These are phyloP conservation scores for Ascomycota sp. DNA, from an alignment of 2,329 filamentous ascomycete species.

Conservation along the genomic window DNA sequence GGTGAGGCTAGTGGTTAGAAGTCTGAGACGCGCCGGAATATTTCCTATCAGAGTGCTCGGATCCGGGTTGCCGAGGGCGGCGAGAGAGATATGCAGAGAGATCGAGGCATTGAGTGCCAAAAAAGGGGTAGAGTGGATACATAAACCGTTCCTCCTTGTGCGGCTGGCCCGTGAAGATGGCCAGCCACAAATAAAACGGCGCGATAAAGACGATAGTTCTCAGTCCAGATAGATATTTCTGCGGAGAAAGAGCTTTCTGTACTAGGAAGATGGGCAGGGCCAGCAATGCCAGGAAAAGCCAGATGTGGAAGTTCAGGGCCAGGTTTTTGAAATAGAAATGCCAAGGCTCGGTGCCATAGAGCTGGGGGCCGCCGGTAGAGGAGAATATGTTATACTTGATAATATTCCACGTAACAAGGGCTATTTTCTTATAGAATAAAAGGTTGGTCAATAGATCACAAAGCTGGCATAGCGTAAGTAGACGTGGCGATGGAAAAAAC, in stretches of 20 bases:
- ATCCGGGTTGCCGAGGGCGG: constrained; percentile 50
- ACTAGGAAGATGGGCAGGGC: constrained; percentile 56
- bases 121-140: constrained; percentile 88
- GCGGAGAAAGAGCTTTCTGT: constrained; percentile 44
- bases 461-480: constrained; percentile 21
- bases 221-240: constrained; percentile 48
- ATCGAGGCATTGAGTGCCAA: constrained; percentile 77
- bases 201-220: constrained; percentile 58
- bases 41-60: constrained; percentile 46
- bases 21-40: constrained; percentile 57
- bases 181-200: constrained; percentile 89
- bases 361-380: constrained; percentile 59
- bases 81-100: constrained; percentile 59
- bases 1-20: constrained; percentile 37
- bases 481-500: not conserved
- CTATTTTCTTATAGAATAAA: constrained; percentile 66
- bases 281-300: constrained; percentile 63
- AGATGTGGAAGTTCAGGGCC: constrained; percentile 83
- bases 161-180: constrained; percentile 75
- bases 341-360: constrained; percentile 94
- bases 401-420: constrained; percentile 75
- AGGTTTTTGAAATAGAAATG: constrained; percentile 90
- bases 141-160: constrained; percentile 98
- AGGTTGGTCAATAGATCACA: constrained; percentile 54
- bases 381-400: constrained; percentile 90